Evolutionary conservation across 345 rosid genomes (phyloP).

Genomic region (Diplotaxis tenuifolia): DNA sequence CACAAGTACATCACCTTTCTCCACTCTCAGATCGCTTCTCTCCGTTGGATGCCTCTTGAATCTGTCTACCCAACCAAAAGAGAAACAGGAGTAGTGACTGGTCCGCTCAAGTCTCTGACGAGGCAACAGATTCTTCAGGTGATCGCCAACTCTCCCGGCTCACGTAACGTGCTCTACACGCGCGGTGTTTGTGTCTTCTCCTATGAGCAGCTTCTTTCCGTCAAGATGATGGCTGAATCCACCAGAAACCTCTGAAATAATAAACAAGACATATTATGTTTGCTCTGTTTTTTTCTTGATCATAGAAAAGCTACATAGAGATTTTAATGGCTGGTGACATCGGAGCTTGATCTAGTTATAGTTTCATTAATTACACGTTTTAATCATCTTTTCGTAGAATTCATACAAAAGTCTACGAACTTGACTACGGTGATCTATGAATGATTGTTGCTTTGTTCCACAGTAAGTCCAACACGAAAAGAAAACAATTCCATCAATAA

Average conservation of each 20-base stretch:
- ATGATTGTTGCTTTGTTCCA: background rate
- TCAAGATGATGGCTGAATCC: conserved; percentile 23
- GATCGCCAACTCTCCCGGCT: conserved; percentile 45
- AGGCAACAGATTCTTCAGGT: conserved; percentile 54
- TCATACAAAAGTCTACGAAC: background rate
- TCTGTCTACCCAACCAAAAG: conserved; percentile 9
- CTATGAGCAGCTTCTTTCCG: conserved; percentile 49
- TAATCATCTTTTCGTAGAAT: background rate
- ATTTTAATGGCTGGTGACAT: background rate
- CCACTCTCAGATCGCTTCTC: conserved; percentile 52
- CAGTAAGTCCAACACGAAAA: background rate
- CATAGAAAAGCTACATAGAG: background rate
- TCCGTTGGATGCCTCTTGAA: conserved; percentile 49
- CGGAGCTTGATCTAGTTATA: too few species aligned
- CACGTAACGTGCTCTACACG: conserved; percentile 46
- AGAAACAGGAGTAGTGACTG: background rate
- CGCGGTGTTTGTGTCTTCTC: conserved; percentile 46
- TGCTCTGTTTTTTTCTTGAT: background rate
- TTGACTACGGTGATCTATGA: too few species aligned
- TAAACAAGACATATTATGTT: background rate
- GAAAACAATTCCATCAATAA: background rate
- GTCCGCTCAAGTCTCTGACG: conserved; percentile 31
- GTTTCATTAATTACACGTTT: background rate
- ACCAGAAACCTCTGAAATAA: conserved; percentile 15
- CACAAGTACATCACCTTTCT: conserved; percentile 54